Base-by-base conservation (phyloP, 2,329 filamentous ascomycete species). In the Beauveria sp. region DNA sequence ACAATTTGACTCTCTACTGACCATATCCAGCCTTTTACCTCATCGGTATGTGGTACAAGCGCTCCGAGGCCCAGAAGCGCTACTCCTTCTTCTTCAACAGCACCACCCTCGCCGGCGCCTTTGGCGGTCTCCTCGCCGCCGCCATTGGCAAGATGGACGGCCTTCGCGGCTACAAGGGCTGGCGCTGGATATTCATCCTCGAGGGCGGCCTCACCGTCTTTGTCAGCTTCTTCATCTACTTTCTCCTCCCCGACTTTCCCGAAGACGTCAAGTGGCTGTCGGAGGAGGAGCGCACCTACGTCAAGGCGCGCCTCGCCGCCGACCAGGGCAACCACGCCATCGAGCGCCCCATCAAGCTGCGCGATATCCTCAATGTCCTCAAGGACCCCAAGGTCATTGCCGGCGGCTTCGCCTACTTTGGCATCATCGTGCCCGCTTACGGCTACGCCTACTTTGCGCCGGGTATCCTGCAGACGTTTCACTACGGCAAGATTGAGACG, bases 41-140 rank as follows among this genome's bases (percentile, higher is more conserved):
- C 8, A 86, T 92, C 63, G 86, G 90, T 62, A 93, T 93, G 87
- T 96, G 90, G 92, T 99, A 97, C 68, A 86, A 87, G 63, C 85
- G 93, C 63, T 80, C 80, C 50, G 94, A 97, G 75, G 91, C 92
- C 2, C 93, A 97, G 75, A 91, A 91, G 69, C 86, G 94, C 34
- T 97, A 92, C 76, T 90, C 87, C 18, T 92, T 97, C 79, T 97
- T 97, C 80, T 97, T 97, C 79, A 87, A 84, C 69, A 90, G 83
- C 30, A 92, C 90, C 0, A 89, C 87, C 0, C 77, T 93, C 3
- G 90, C 90, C 1, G 90, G 90, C 37, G 90, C 91, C 0, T 97
- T 96, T 68, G 92, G 91, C 48, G 92, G 92, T 2, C 81, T 97
- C 1, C 80, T 97, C 5, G 92, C 92, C 1, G 88, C 86, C 1